Conservation (phyloP, 108 stramenopile genomes). For the Fragilaria crotonensis region DNA sequence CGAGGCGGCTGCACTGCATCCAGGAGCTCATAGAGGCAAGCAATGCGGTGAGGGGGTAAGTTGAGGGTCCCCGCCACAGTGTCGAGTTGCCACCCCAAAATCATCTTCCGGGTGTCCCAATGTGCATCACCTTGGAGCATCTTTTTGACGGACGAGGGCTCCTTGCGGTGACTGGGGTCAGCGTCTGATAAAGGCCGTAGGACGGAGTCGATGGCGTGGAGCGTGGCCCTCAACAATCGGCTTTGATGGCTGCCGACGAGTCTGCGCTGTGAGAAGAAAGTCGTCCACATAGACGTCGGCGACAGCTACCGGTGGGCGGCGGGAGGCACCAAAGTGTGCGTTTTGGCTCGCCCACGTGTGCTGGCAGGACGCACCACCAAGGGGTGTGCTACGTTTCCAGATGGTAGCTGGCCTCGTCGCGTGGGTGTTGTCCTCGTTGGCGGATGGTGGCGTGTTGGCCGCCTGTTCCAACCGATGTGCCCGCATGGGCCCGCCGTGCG, state of each 20-base stretch:
- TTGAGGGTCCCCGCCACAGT: not conserved
- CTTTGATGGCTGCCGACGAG: slow-evolving; percentile 13
- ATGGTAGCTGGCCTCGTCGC: not conserved
- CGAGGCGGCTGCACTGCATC: not conserved
- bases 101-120: slow-evolving; percentile 16
- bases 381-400: not conserved
- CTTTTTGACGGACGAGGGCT: slow-evolving; percentile 1
- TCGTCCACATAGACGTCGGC: slow-evolving; percentile 38
- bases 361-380: no score
- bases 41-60: slow-evolving; percentile 5
- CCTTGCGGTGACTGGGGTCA: not conserved
- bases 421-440: not conserved
- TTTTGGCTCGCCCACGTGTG: slow-evolving; percentile 5
- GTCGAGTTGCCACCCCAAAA: slow-evolving; percentile 1
- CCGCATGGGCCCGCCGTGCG: not conserved
- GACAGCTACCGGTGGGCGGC: not conserved
- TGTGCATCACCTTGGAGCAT: not conserved
- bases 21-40: slow-evolving; percentile 1
- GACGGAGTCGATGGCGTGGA: slow-evolving; percentile 19
- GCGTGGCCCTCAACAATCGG: slow-evolving; percentile 2
- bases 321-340: not conserved
- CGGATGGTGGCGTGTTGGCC: not conserved
- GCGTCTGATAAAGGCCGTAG: slow-evolving; percentile 3
- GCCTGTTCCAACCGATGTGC: not conserved
- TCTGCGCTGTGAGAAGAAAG: slow-evolving; percentile 24